Evolutionary conservation across 495 filamentous ascomycete species (phyloP).

Genomic region (Talaromyces trachyspermus): DNA sequence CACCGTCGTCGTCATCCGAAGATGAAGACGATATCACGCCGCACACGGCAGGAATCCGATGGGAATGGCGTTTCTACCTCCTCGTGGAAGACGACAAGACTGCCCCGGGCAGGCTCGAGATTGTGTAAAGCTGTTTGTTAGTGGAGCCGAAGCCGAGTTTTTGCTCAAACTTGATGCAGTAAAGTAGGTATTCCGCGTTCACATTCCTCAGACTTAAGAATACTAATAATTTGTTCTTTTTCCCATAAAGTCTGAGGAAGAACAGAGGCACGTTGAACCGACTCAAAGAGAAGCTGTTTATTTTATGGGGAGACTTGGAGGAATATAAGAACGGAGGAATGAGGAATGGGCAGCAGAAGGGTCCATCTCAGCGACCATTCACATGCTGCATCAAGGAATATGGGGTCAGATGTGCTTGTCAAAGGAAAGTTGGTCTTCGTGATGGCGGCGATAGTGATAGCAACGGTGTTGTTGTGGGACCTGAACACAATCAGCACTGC

Average conservation of each 20-base stretch:
- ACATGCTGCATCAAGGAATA: constrained; percentile 47
- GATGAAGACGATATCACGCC: constrained; percentile 28
- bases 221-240: background rate
- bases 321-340: constrained; percentile 45
- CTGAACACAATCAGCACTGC: constrained; percentile 15
- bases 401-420: constrained; percentile 35
- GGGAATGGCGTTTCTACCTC: constrained; percentile 77
- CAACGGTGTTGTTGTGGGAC: constrained; percentile 4
- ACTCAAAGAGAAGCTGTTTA: constrained; percentile 65
- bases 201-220: background rate
- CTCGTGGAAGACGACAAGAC: constrained; percentile 54
- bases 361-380: constrained; percentile 23
- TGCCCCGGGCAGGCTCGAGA: constrained; percentile 27
- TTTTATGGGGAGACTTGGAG: constrained; percentile 82
- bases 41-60: constrained; percentile 23
- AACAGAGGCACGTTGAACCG: constrained; percentile 34
- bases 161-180: constrained; percentile 58
- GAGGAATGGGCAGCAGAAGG: constrained; percentile 11
- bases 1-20: constrained; percentile 36
- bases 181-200: constrained; percentile 45
- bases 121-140: constrained; percentile 57
- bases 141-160: constrained; percentile 54
- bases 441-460: constrained; percentile 14
- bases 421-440: constrained; percentile 3
- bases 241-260: constrained; percentile 48